Base-by-base conservation (phyloP, 2,329 filamentous ascomycete genomes). In the Teratosphaeria gauchensis region DNA sequence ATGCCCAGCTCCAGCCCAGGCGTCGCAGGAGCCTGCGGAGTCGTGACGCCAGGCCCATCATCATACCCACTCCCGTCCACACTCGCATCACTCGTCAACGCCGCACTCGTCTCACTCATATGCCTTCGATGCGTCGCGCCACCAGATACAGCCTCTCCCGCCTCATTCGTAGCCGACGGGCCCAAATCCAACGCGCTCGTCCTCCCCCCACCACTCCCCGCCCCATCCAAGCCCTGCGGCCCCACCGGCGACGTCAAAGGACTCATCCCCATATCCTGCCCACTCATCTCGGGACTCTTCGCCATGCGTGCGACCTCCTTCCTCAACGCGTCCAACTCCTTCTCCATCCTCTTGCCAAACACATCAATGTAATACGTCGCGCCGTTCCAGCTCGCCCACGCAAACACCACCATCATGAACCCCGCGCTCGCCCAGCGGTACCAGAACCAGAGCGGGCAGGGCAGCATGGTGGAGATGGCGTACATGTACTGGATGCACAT, bases 281-380 rank as follows among this genome's bases (percentile, higher is more conserved):
- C 67, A 6, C 59, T 33, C 35, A 68, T 61, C 21, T 72, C 64
- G 7, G 69, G 69, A 48, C 63, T 66, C 60, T 69, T 70, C 5
- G 65, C 60, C 66, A 70, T 66, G 11, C 66, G 58, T 16, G 64
- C 64, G 8, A 99, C 91, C 69, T 99, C 94, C 58, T 84, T 84
- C 75, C 88, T 92, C 76, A 99, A 82, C 56, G 87, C 82, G 71
- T 99, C 92, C 12, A 99, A 80, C 73, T 99, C 94, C 71, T 92
- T 96, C 78, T 99, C 90, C 79, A 99, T 97, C 2, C 92, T 85
- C 68, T 89, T 95, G 57, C 95, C 94, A 72, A 97, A 99, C 1
- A 97, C 90, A 68, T 99, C 94, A 69, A 99, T 97, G 75, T 99
- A 99, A 74, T 89, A 99, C 0, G 92, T 97, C 19, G 94, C 90